phyloP scores from a whole-genome alignment of 192 early-diverging fungal genomes.

The Gryganskiella cystojenkinii region DNA sequence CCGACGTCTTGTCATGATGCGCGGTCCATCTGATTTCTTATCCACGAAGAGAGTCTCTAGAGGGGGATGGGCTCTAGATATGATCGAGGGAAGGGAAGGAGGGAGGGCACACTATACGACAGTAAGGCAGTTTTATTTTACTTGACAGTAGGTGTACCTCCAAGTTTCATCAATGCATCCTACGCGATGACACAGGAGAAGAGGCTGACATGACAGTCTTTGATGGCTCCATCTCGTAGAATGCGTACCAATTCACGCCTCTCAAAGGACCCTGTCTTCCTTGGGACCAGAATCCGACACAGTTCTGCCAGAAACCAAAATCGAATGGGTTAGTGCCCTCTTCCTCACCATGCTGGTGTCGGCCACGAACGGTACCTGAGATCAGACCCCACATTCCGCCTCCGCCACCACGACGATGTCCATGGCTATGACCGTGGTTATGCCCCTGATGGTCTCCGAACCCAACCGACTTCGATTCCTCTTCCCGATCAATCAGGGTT shows the following conservation, averaged over 20 bases:
- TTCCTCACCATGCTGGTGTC: constrained; percentile 38
- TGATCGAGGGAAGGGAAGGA: neutral
- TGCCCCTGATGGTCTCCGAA: constrained; percentile 45
- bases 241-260: constrained; percentile 69
- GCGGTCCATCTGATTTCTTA: no score
- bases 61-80: no score
- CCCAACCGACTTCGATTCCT: constrained; percentile 40
- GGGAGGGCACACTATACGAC: no score
- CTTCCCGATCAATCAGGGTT: constrained; percentile 21
- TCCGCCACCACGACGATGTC: constrained; percentile 34
- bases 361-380: constrained; percentile 52
- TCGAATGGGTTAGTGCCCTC: constrained; percentile 78
- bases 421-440: constrained; percentile 27
- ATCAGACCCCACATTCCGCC: constrained; percentile 47
- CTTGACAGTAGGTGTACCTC: neutral
- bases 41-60: no score
- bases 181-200: neutral
- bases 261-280: constrained; percentile 66
- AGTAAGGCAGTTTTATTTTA: no score
- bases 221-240: constrained; percentile 57
- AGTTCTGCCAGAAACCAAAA: constrained; percentile 83
- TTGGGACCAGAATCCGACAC: constrained; percentile 84
- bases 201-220: no score
- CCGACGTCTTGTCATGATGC: no score
- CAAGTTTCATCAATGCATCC: neutral